These are phyloP conservation scores for Penicillium nucicola DNA, from an alignment of 495 filamentous ascomycete species.

Conservation along the genomic window DNA sequence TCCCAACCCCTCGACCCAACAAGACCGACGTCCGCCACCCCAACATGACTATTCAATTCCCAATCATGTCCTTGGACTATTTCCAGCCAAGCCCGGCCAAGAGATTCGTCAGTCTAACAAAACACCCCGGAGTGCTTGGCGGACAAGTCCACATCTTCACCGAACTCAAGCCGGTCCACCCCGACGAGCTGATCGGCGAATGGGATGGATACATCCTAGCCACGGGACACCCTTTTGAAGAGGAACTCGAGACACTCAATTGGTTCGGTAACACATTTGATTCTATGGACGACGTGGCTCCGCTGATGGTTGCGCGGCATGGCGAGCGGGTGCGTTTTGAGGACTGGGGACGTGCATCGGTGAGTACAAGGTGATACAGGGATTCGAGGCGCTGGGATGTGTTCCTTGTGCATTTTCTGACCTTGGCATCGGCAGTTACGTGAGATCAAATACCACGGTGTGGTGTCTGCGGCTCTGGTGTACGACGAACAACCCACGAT, in stretches of 20 bases:
- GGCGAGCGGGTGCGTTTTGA: conserved; percentile 15
- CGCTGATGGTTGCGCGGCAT: conserved; percentile 18
- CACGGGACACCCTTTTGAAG: conserved; percentile 20
- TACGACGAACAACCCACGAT: conserved; percentile 27
- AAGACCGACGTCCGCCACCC: not conserved
- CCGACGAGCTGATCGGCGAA: conserved; percentile 20
- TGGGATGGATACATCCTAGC: conserved; percentile 24
- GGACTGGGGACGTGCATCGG: conserved; percentile 20
- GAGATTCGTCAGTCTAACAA: conserved; percentile 1
- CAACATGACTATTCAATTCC: conserved; percentile 8
- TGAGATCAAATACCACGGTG: conserved; percentile 24
- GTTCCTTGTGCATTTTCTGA: not conserved
- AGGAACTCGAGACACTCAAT: conserved; percentile 13
- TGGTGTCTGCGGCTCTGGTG: conserved; percentile 26
- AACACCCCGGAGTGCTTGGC: conserved; percentile 1
- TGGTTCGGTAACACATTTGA: conserved; percentile 23
- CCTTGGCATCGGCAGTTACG: conserved; percentile 14
- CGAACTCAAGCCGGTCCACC: conserved; percentile 12
- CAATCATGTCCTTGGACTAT: conserved; percentile 6
- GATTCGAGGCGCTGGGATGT: no score
- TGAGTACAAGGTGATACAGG: not conserved
- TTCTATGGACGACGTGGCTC: conserved; percentile 17
- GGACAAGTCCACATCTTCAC: conserved; percentile 4
- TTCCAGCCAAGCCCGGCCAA: conserved; percentile 8
- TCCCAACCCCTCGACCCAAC: not conserved